Percentiles rank a stretch among this genome's conserved stretches.
Evolutionary conservation across 805 yeast species (phyloP).

Genomic region (Metschnikowia orientalis): DNA sequence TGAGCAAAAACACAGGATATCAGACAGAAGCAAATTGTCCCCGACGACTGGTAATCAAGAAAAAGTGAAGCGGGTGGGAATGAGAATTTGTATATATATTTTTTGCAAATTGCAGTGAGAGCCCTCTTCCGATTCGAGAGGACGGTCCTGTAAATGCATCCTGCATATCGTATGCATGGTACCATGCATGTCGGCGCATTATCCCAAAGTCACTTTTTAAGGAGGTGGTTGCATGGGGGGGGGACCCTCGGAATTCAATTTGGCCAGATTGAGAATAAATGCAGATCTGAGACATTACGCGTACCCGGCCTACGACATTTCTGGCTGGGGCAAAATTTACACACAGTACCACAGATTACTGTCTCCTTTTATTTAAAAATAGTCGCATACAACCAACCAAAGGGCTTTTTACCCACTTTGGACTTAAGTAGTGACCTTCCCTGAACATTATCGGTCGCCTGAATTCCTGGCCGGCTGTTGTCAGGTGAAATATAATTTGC

Average conservation of each 20-base stretch:
- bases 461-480: too few relatives aligned
- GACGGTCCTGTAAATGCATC: slow-evolving; percentile 2
- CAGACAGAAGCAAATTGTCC: slow-evolving; percentile 3
- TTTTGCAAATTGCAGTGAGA: slow-evolving; percentile 1
- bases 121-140: slow-evolving; percentile 3
- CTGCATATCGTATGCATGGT: slow-evolving; percentile 5
- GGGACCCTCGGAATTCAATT: slow-evolving; percentile 4
- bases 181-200: slow-evolving; percentile 6
- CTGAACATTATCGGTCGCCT: too few relatives aligned
- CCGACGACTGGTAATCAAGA: slow-evolving; percentile 6
- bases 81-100: slow-evolving; percentile 2
- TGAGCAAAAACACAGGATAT: slow-evolving; percentile 1
- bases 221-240: slow-evolving; percentile 8
- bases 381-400: too few relatives aligned
- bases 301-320: slow-evolving; percentile 2
- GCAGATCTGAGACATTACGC: slow-evolving; percentile 5
- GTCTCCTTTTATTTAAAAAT: too few relatives aligned
- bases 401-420: too few relatives aligned
- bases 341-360: too few relatives aligned
- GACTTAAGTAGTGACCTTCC: too few relatives aligned
- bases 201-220: slow-evolving; percentile 3
- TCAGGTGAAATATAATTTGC: too few relatives aligned
- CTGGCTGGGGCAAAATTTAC: too few relatives aligned
- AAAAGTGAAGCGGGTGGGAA: slow-evolving; percentile 2
- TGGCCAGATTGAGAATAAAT: slow-evolving; percentile 3